Evolutionary conservation across 306 rosid genomes (phyloP).

Genomic region (Boehmeria nivea): DNA sequence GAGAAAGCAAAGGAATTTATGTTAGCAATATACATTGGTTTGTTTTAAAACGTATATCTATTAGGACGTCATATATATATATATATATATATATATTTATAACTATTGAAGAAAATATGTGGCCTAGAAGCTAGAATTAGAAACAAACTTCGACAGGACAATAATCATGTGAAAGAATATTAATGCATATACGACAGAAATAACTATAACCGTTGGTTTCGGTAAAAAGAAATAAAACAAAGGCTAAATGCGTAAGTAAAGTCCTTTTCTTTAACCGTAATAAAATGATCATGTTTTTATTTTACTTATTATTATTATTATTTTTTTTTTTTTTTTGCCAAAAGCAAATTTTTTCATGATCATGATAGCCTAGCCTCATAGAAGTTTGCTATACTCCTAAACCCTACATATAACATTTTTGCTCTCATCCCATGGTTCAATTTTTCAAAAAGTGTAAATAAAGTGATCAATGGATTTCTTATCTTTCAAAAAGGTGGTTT

Average conservation of each 20-base stretch:
- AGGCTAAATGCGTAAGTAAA: not conserved
- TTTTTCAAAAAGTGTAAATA: slow-evolving; percentile 40
- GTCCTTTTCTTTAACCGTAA: slow-evolving; percentile 11
- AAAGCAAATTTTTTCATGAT: slow-evolving; percentile 19
- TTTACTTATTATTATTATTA: no score
- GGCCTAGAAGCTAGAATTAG: no score
- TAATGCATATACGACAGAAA: slow-evolving; percentile 4
- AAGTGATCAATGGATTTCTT: slow-evolving; percentile 30
- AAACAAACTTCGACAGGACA: no score
- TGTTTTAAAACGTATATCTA: no score
- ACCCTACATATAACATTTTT: slow-evolving; percentile 16
- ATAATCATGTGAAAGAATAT: no score
- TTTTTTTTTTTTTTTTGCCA: slow-evolving; percentile 5
- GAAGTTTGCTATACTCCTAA: slow-evolving; percentile 16
- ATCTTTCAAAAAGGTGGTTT: slow-evolving; percentile 49
- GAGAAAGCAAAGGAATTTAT: not conserved
- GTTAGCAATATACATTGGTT: no score
- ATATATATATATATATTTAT: not conserved
- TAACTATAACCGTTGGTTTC: slow-evolving; percentile 9
- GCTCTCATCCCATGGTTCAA: slow-evolving; percentile 34
- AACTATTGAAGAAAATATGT: no score
- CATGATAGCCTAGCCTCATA: not conserved
- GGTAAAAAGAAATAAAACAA: not conserved
- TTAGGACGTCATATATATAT: no score
- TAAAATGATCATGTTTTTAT: no score